phyloP scores from a whole-genome alignment of 2,329 filamentous ascomycete species.

The Scopulariopsis brevicaulis region DNA sequence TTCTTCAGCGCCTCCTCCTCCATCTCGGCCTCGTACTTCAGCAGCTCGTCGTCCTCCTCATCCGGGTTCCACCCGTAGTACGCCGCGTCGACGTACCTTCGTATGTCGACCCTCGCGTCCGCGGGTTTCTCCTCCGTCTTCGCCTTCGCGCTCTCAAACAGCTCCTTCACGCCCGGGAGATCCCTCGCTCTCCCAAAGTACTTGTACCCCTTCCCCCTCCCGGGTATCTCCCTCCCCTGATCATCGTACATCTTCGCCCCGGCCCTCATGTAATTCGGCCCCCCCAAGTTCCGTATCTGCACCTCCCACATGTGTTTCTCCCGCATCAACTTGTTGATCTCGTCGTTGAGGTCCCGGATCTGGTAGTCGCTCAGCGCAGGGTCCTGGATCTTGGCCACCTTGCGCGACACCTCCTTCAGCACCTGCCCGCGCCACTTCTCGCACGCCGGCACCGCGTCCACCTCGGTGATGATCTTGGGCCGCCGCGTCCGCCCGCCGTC shows the following conservation, averaged over 20 bases:
- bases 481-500: conserved; percentile 83
- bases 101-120: conserved; percentile 57
- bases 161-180: conserved; percentile 87
- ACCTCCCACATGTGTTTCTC: conserved; percentile 99
- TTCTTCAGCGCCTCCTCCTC: conserved; percentile 71
- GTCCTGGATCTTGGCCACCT: conserved; percentile 94
- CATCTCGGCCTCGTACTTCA: conserved; percentile 72
- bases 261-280: conserved; percentile 88
- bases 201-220: conserved; percentile 79
- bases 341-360: conserved; percentile 95
- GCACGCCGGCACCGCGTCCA: conserved; percentile 73
- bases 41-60: conserved; percentile 74
- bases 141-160: conserved; percentile 70
- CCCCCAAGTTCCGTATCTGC: conserved; percentile 89
- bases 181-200: conserved; percentile 90
- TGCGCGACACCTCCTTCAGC: conserved; percentile 91
- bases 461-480: conserved; percentile 80
- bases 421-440: conserved; percentile 99
- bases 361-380: conserved; percentile 86
- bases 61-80: conserved; percentile 94
- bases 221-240: conserved; percentile 57
- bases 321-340: conserved; percentile 98
- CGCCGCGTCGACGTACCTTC: conserved; percentile 74
- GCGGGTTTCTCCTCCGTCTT: conserved; percentile 49
- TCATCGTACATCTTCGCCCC: conserved; percentile 62